phyloP scores from a whole-genome alignment of 2,329 filamentous ascomycete species.

The Hymenoscyphus salicellus region DNA sequence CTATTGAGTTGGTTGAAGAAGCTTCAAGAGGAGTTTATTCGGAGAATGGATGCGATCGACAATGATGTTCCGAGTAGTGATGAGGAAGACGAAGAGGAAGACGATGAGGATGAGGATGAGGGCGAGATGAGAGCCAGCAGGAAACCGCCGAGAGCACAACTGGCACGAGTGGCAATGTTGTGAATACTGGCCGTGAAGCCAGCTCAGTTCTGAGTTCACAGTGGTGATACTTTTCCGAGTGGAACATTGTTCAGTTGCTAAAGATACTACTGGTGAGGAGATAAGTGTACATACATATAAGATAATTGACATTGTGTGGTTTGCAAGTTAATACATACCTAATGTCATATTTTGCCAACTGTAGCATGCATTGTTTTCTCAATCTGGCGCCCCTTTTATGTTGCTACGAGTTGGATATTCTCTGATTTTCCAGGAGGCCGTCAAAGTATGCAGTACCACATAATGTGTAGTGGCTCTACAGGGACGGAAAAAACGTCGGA shows the following conservation, averaged over 20 bases:
- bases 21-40: conserved; percentile 72
- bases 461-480: too few species aligned
- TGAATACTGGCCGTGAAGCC: not conserved
- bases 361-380: too few species aligned
- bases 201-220: not conserved
- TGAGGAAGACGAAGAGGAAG: conserved; percentile 12
- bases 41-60: conserved; percentile 65
- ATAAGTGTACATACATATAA: not conserved
- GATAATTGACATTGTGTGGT: not conserved
- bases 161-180: not conserved
- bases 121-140: not conserved
- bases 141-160: not conserved
- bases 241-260: not conserved
- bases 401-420: too few species aligned
- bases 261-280: not conserved
- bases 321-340: not conserved
- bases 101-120: not conserved
- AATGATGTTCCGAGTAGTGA: conserved; percentile 24
- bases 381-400: too few species aligned
- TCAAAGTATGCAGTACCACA: too few species aligned
- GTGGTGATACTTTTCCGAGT: not conserved
- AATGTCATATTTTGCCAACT: not conserved
- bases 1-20: conserved; percentile 62
- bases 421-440: too few species aligned
- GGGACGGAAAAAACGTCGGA: too few species aligned